Conservation (phyloP, 2,329 filamentous ascomycete species). For the Periconia digitata region DNA sequence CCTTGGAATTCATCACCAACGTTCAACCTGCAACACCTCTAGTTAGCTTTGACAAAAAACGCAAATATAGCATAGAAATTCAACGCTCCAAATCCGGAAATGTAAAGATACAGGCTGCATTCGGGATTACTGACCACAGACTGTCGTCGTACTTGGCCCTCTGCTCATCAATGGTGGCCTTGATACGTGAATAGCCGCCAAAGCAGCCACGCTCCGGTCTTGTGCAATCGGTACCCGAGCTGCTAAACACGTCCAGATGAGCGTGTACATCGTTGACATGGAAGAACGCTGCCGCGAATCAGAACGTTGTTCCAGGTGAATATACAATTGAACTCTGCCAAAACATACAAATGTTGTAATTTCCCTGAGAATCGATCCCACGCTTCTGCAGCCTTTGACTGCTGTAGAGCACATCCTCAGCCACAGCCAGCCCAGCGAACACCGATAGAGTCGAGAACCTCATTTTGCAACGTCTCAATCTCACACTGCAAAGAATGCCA, state of each 20-base stretch:
- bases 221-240: constrained; percentile 64
- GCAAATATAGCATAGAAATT: too few relatives aligned
- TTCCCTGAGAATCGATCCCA: constrained; percentile 32
- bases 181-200: constrained; percentile 66
- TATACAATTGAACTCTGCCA: fast-evolving
- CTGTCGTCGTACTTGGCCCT: constrained; percentile 61
- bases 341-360: constrained; percentile 39
- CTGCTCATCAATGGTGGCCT: constrained; percentile 60
- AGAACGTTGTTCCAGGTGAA: background rate
- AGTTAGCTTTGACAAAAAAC: too few relatives aligned
- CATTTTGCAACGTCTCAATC: constrained; percentile 16
- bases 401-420: constrained; percentile 34
- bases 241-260: constrained; percentile 64
- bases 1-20: constrained; percentile 71
- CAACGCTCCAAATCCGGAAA: too few relatives aligned
- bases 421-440: constrained; percentile 15
- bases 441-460: constrained; percentile 25
- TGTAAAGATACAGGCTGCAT: too few relatives aligned
- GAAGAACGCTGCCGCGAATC: constrained; percentile 55
- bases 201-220: constrained; percentile 60
- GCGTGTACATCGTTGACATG: constrained; percentile 71
- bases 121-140: too few relatives aligned
- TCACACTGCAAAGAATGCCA: background rate
- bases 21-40: too few relatives aligned
- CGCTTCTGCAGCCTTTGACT: constrained; percentile 33